A percentile compares a stretch with the other conserved stretches of the same genome.
Evolutionary conservation across 1,284 basidiomycete genomes (phyloP).

Genomic region (Ceratobasidium sp.): DNA sequence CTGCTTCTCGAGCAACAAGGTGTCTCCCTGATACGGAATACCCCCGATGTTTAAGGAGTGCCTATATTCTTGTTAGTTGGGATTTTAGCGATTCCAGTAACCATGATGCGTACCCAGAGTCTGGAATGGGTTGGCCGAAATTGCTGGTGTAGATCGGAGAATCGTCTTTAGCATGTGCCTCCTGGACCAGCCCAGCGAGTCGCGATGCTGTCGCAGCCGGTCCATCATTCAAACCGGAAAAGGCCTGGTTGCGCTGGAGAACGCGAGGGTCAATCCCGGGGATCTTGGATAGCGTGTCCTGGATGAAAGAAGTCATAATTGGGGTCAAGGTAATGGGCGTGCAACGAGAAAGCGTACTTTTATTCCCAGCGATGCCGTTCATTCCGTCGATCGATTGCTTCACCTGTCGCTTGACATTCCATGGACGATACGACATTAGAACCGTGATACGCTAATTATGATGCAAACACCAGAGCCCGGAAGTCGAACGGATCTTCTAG

Average conservation of each 20-base stretch:
- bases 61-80: constrained; percentile 10
- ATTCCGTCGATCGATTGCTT: background rate
- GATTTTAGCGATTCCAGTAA: background rate
- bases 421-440: background rate
- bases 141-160: constrained; percentile 48
- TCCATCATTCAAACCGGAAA: constrained; percentile 50
- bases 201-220: constrained; percentile 48
- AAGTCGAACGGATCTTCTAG: background rate
- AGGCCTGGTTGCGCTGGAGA: constrained; percentile 47
- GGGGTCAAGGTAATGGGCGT: no score
- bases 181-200: constrained; percentile 48
- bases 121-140: constrained; percentile 49
- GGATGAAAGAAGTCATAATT: constrained; percentile 48
- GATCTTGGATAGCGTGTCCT: constrained; percentile 47
- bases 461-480: background rate
- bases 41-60: constrained; percentile 50
- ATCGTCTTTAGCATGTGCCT: constrained; percentile 47
- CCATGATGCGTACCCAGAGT: constrained; percentile 41
- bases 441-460: background rate
- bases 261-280: constrained; percentile 49
- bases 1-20: constrained; percentile 50
- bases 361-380: background rate
- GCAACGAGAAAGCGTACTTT: background rate
- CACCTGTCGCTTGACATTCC: background rate
- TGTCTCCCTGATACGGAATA: constrained; percentile 48